These are phyloP conservation scores for Mucor velutinosus DNA, from an alignment of 371 early-diverging fungal species.

Conservation along the genomic window DNA sequence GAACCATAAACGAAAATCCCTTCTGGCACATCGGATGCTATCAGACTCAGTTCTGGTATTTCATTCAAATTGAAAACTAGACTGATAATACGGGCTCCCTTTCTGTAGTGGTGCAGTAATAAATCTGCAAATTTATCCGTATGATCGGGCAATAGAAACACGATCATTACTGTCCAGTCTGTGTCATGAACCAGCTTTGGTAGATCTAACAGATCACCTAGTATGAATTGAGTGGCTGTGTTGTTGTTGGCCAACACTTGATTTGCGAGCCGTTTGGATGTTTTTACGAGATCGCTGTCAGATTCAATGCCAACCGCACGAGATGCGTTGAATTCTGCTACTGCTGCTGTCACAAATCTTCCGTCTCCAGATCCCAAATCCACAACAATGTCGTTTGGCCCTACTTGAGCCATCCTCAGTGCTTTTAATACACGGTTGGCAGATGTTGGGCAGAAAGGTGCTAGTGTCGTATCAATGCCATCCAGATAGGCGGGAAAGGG, in stretches of 20 bases:
- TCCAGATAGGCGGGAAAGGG: slow-evolving; percentile 66
- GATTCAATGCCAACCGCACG: slow-evolving; percentile 61
- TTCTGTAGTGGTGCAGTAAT: slow-evolving; percentile 49
- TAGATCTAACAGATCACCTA: slow-evolving; percentile 51
- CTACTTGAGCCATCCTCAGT: slow-evolving; percentile 52
- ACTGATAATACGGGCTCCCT: slow-evolving; percentile 59
- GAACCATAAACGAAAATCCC: slow-evolving; percentile 56
- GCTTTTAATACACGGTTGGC: slow-evolving; percentile 56
- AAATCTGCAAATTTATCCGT: slow-evolving; percentile 57
- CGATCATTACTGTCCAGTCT: slow-evolving; percentile 53
- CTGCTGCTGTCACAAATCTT: slow-evolving; percentile 61
- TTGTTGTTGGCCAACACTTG: slow-evolving; percentile 24
- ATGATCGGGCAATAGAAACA: slow-evolving; percentile 64
- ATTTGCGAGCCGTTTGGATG: slow-evolving; percentile 43
- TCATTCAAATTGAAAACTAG: slow-evolving; percentile 63
- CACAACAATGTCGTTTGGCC: slow-evolving; percentile 44
- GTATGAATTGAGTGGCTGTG: slow-evolving; percentile 37
- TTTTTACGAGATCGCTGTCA: slow-evolving; percentile 50
- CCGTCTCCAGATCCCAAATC: slow-evolving; percentile 75
- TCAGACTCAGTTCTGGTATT: slow-evolving; percentile 46
- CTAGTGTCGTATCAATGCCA: slow-evolving; percentile 55
- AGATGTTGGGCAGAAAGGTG: slow-evolving; percentile 69
- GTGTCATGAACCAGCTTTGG: slow-evolving; percentile 36
- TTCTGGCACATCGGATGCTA: slow-evolving; percentile 49
- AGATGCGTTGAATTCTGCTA: slow-evolving; percentile 43